Evolutionary conservation across 495 filamentous ascomycete genomes (phyloP), one percentile per base, ranked within the genome.

Genomic region (Penicillium waksmanii): DNA sequence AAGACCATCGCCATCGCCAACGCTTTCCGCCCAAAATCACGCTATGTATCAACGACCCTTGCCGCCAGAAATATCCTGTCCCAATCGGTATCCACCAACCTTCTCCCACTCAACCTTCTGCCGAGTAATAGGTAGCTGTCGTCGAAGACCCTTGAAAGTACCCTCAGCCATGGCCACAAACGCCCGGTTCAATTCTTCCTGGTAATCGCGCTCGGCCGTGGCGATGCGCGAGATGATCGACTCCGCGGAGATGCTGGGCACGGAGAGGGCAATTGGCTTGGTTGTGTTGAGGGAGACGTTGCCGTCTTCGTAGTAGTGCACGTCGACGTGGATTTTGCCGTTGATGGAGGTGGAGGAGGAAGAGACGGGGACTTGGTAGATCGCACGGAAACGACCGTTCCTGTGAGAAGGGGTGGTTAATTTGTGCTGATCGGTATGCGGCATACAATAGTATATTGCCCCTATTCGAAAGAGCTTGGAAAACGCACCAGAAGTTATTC

Each of bases 61-160:
- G 15, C 73, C 73, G 50, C 73, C 76, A 17, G 72, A 72, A 65
- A 90, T 88, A 61, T 88, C 88, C 73, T 90, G 87, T 53, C 86
- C 88, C 68, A 97, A 76, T 55, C 92, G 77, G 77, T 98, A 98
- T 60, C 92, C 93, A n/a, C 90, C 88, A 63, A 99, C 91, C 80
- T 96, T 98, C 74, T 99, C 95, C 96, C 96, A 99, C 76, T 98
- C 95, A 53, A 99, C 92, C 83, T 97, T 97, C 81, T 99, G 96
- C 72, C 96, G 85, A 57, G 95, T 98, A 42, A 99, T 89, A 8
- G 96, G 96, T 68, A 99, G 77, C 74, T 98, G 96, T 72, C 96
- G 84, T 64, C 96, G 84, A 67, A 99, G 78, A 12, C 85, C 84
- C 85, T 98, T 98, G 77, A 99, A 99, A 5, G 91, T 88, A 2